phyloP scores from a whole-genome alignment of 768 basidiomycete species.

The Auricularia heimuer region DNA sequence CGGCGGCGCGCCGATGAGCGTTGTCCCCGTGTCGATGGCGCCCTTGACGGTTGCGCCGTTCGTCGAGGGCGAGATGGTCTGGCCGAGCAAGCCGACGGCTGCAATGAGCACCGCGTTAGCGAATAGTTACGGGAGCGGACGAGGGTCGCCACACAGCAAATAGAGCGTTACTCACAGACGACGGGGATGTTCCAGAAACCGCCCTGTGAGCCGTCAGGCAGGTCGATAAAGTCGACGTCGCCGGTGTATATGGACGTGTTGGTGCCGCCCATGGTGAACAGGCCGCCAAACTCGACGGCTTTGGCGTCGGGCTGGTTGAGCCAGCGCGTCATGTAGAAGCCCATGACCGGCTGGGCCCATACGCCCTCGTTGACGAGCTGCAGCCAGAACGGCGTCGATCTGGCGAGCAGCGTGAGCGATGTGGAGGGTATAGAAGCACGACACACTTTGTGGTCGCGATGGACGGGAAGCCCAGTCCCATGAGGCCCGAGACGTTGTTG shows the following conservation, averaged over 20 bases:
- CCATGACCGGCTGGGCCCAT: constrained; percentile 44
- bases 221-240: constrained; percentile 53
- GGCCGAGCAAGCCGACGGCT: constrained; percentile 57
- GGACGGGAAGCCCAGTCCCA: constrained; percentile 61
- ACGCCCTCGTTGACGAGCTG: constrained; percentile 32
- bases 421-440: neutral
- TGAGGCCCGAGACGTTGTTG: constrained; percentile 51
- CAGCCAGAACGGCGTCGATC: constrained; percentile 57
- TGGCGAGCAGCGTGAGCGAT: neutral
- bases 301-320: neutral
- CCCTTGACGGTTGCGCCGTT: constrained; percentile 28
- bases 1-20: constrained; percentile 80
- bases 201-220: constrained; percentile 22
- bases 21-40: constrained; percentile 90
- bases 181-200: constrained; percentile 52
- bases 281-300: constrained; percentile 41
- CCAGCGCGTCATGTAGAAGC: constrained; percentile 51
- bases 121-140: neutral
- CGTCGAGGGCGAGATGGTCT: constrained; percentile 30
- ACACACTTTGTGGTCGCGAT: constrained; percentile 41
- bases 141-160: neutral
- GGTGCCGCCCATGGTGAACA: constrained; percentile 64
- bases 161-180: neutral
- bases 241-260: constrained; percentile 53
- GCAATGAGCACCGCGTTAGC: neutral